Evolutionary conservation across 768 basidiomycete species (phyloP).

Genomic region (Boletus pseudo-olivaceus): DNA sequence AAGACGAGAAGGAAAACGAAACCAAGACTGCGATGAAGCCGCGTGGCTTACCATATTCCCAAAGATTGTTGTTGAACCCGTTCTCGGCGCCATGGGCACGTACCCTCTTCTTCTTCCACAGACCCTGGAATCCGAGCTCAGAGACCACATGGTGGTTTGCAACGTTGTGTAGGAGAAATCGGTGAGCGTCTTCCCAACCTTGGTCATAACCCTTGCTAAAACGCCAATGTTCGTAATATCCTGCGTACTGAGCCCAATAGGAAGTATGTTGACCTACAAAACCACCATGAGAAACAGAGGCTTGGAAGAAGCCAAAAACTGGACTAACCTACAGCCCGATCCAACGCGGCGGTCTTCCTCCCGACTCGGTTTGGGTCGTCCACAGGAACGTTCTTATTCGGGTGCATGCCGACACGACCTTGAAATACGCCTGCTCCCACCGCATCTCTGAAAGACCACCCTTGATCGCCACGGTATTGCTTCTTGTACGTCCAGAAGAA

Average conservation of each 20-base stretch:
- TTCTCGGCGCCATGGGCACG: conserved; percentile 41
- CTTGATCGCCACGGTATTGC: conserved; percentile 57
- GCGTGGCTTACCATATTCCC: conserved; percentile 59
- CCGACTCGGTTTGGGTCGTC: conserved; percentile 18
- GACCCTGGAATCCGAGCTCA: conserved; percentile 62
- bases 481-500: conserved; percentile 89
- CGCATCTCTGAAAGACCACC: conserved; percentile 73
- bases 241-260: conserved; percentile 48
- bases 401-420: conserved; percentile 40
- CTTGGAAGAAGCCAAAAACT: conserved; percentile 10
- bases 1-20: not conserved
- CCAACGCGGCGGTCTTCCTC: conserved; percentile 30
- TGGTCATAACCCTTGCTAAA: conserved; percentile 61
- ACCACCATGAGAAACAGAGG: conserved; percentile 12
- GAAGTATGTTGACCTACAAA: conserved; percentile 36
- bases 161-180: conserved; percentile 42
- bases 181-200: conserved; percentile 71
- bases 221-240: conserved; percentile 62
- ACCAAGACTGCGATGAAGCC: not conserved
- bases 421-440: conserved; percentile 63
- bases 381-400: conserved; percentile 17
- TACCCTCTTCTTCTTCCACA: conserved; percentile 50
- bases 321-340: conserved; percentile 33
- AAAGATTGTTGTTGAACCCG: conserved; percentile 44
- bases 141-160: conserved; percentile 31